Conservation (phyloP, 2,329 filamentous ascomycete species). For the Fusarium cicatricum region DNA sequence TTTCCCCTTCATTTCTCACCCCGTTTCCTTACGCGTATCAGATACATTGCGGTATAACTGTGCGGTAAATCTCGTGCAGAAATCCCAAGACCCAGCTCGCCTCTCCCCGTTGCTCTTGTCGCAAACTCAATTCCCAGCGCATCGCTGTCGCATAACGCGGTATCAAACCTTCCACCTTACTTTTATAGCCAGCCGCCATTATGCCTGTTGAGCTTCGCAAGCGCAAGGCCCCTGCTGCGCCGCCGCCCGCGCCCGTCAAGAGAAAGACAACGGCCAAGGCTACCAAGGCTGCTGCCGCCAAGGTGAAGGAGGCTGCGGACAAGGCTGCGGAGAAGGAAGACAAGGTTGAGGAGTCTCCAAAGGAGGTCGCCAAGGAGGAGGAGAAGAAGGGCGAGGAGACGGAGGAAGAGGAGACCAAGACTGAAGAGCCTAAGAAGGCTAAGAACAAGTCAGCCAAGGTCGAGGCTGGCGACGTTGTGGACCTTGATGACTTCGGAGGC, state of each 20-base stretch:
- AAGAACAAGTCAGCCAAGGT: conserved; percentile 48
- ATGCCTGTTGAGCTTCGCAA: conserved; percentile 70
- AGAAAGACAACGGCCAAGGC: conserved; percentile 48
- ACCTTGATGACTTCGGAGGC: conserved; percentile 68
- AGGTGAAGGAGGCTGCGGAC: conserved; percentile 10
- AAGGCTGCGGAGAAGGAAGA: conserved; percentile 15
- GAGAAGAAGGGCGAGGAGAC: conserved; percentile 47
- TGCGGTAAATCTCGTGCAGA: conserved; percentile 9
- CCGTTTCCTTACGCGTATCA: conserved; percentile 20
- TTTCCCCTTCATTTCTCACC: background rate
- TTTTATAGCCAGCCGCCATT: conserved; percentile 9
- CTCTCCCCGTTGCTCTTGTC: conserved; percentile 16
- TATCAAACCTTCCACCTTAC: conserved; percentile 5
- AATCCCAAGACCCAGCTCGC: conserved; percentile 20
- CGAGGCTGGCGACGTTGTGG: conserved; percentile 63
- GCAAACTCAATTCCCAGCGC: conserved; percentile 32
- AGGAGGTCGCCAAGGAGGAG: conserved; percentile 39
- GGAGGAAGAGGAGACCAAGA: conserved; percentile 32
- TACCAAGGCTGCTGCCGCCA: conserved; percentile 34
- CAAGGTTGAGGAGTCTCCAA: conserved; percentile 44
- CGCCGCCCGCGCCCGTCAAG: conserved; percentile 50
- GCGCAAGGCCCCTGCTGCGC: conserved; percentile 63
- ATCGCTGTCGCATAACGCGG: conserved; percentile 23
- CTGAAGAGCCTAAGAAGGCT: conserved; percentile 46
- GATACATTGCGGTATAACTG: conserved; percentile 9